These are phyloP conservation scores for Hura crepitans DNA, from an alignment of 441 rosid species.

Conservation along the genomic window DNA sequence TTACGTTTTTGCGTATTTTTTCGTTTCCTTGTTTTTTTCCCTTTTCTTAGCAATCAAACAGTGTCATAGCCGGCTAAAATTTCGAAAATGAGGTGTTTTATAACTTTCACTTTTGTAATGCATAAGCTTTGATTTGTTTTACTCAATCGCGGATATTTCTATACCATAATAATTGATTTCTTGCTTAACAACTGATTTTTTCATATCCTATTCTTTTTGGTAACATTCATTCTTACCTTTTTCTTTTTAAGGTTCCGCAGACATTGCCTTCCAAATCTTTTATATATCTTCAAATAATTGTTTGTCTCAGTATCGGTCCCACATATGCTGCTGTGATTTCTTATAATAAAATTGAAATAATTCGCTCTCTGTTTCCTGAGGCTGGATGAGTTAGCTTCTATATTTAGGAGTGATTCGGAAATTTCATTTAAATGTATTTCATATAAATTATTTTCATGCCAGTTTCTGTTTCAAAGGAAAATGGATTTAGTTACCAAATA, in stretches of 20 bases:
- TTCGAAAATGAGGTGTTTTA: background rate
- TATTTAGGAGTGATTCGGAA: background rate
- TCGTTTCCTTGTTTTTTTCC: background rate
- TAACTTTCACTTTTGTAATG: background rate
- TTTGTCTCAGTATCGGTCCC: slow-evolving; percentile 22
- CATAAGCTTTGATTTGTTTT: background rate
- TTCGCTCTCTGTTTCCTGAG: slow-evolving; percentile 5
- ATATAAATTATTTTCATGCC: background rate
- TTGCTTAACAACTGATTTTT: background rate
- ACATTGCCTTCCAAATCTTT: background rate
- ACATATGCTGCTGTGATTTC: slow-evolving; percentile 2
- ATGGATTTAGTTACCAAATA: background rate
- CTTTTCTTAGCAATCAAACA: background rate
- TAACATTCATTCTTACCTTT: background rate
- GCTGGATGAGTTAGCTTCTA: slow-evolving; percentile 12
- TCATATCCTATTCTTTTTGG: background rate
- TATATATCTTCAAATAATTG: slow-evolving; percentile 13
- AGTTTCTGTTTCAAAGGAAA: background rate
- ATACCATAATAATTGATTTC: too few species aligned
- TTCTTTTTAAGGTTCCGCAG: slow-evolving; percentile 12
- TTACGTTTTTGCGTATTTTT: background rate
- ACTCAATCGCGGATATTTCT: too few species aligned
- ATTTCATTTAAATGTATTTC: background rate
- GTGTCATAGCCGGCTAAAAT: background rate
- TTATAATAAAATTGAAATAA: background rate